These are phyloP conservation scores for Podospora pseudocomata DNA, from an alignment of 495 filamentous ascomycete genomes.

Conservation along the genomic window DNA sequence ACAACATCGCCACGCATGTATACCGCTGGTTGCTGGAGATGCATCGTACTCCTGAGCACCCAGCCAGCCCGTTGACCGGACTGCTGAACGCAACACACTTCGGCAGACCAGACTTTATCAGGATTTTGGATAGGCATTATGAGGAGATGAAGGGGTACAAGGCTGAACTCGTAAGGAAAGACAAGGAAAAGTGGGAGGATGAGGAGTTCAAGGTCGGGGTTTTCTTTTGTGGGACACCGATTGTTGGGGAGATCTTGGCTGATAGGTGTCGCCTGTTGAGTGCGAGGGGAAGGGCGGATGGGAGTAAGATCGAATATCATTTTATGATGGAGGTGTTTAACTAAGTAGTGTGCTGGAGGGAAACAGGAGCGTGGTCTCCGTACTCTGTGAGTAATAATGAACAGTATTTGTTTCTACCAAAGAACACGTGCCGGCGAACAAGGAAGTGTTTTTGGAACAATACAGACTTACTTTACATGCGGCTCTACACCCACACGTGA, in stretches of 20 bases:
- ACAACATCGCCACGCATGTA: conserved; percentile 36
- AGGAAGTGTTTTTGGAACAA: too few relatives aligned
- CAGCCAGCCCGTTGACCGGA: conserved; percentile 36
- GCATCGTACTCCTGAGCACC: conserved; percentile 34
- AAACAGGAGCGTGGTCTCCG: too few relatives aligned
- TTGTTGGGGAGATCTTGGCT: conserved; percentile 21
- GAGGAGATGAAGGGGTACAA: conserved; percentile 27
- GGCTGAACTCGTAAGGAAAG: conserved; percentile 25
- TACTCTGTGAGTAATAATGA: too few relatives aligned
- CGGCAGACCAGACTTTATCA: conserved; percentile 56
- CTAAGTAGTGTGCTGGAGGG: not conserved
- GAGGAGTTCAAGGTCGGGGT: conserved; percentile 24
- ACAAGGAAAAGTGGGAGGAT: conserved; percentile 21
- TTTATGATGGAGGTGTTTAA: conserved; percentile 24
- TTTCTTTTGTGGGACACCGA: conserved; percentile 21
- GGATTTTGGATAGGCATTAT: conserved; percentile 43
- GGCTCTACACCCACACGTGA: too few relatives aligned
- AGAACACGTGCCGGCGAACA: too few relatives aligned
- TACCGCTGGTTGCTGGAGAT: conserved; percentile 38
- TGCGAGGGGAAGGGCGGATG: conserved; percentile 18
- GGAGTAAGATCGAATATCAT: conserved; percentile 21
- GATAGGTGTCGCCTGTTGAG: conserved; percentile 20
- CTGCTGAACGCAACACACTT: conserved; percentile 40
- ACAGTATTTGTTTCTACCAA: too few relatives aligned
- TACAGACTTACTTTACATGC: too few relatives aligned